Base-by-base conservation (phyloP, 805 yeast species). In the Wickerhamomyces queroliae region DNA sequence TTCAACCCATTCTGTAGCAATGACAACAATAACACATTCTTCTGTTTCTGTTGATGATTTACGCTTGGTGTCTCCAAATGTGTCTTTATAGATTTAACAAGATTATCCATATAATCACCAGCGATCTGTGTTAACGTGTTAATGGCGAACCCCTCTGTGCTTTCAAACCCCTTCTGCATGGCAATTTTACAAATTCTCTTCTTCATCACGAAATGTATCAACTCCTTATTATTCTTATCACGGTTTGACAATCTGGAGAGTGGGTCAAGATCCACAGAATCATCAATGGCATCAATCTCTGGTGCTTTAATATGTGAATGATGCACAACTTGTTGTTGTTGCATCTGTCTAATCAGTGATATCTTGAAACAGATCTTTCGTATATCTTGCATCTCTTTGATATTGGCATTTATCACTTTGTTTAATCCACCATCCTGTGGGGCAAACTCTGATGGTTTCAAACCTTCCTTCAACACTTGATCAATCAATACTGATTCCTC, bases 151-250 rank as follows among this genome's bases (percentile, higher is more conserved):
- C 83, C 77, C 48, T 86, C 87, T 0, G 95, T 75, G 1, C 83
- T 67, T 62, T 93, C 98, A 64, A 86, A 93, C 0, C 99, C 99
- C 32, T 83, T 80, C 30, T 87, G 82, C 98, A 93, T 91, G 1
- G 86, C 78, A 16, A 93, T 64, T 45, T 88, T 87, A 16, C 90
- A 75, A 0, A 86, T 76, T 30, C 82, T 75, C 49, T 83, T 78
- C 47, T 77, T 71, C 64, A 93, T 62, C 0, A 85, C 77, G 1
- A 78, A 68, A 50, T 72, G 76, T 9, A 89, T 83, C 12, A 88
- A 69, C 3, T 72, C 76, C n/a, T 68, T 69, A 41, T 72, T 72
- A 53, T 70, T 66, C 10, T 67, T 59, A 45, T 88, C 93, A 46
- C 83, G 87, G 21, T 83, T 84, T 0, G 71, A 70, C 21, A 90